Percentiles rank a stretch among this genome's conserved stretches.
Conservation (phyloP, 2,329 filamentous ascomycete species). For the Neoarthrinium moseri region DNA sequence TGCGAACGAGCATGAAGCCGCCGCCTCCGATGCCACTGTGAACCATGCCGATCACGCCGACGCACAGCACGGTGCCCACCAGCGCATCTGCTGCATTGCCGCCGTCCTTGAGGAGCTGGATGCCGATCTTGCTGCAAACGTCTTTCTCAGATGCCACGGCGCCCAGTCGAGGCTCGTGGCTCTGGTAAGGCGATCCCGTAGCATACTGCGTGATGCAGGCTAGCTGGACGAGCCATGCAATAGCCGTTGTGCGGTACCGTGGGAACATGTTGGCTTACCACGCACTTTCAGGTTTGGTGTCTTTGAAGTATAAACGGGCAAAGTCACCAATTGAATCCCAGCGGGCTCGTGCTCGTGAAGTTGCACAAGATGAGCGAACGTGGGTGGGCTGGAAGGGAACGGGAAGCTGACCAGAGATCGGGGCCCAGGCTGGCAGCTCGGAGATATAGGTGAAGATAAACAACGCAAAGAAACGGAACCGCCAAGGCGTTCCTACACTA, state of each 20-base stretch:
- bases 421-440: too few relatives aligned
- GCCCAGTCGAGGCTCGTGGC: conserved; percentile 38
- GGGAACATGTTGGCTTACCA: too few relatives aligned
- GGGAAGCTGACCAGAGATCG: too few relatives aligned
- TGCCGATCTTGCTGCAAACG: conserved; percentile 69
- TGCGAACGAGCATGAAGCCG: conserved; percentile 82
- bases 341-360: too few relatives aligned
- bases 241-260: neutral
- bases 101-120: conserved; percentile 55
- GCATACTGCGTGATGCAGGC: neutral
- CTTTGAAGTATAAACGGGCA: too few relatives aligned
- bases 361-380: too few relatives aligned
- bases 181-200: neutral
- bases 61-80: conserved; percentile 71
- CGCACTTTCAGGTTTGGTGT: too few relatives aligned
- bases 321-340: too few relatives aligned
- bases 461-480: too few relatives aligned
- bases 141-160: conserved; percentile 70
- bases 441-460: too few relatives aligned
- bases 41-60: conserved; percentile 75
- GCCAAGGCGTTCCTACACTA: too few relatives aligned
- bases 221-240: conserved; percentile 1
- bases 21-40: conserved; percentile 85
- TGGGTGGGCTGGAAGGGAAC: too few relatives aligned
- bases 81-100: conserved; percentile 76